Conservation (phyloP, 768 basidiomycete genomes). For the Amanita rubescens region DNA sequence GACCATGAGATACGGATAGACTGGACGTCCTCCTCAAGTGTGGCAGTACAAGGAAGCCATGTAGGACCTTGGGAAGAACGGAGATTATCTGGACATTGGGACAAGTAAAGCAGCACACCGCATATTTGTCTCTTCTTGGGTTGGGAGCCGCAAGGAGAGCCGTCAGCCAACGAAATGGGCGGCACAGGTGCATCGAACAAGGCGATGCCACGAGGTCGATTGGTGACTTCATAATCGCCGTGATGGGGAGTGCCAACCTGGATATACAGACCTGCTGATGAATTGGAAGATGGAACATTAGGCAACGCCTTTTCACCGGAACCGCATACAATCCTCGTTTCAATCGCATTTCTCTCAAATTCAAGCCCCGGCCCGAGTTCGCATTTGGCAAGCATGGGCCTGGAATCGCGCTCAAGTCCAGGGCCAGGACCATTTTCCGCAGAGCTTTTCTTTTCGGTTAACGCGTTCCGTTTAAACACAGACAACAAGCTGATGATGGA, state of each 20-base stretch:
- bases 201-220: neutral
- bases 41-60: conserved; percentile 43
- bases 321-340: neutral
- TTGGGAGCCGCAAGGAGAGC: conserved; percentile 4
- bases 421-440: conserved; percentile 6
- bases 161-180: conserved; percentile 1
- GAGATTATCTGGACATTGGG: conserved; percentile 8
- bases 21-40: conserved; percentile 28
- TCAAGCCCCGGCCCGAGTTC: neutral
- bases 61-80: conserved; percentile 23
- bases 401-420: neutral
- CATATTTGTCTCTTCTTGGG: conserved; percentile 7
- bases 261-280: neutral
- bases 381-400: conserved; percentile 8
- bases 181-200: conserved; percentile 5
- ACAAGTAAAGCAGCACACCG: conserved; percentile 11
- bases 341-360: conserved; percentile 1
- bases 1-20: conserved; percentile 8
- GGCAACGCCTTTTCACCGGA: neutral
- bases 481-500: conserved; percentile 59
- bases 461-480: conserved; percentile 45
- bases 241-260: neutral
- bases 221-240: neutral
- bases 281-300: neutral
- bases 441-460: conserved; percentile 17